Evolutionary conservation across 306 rosid species (phyloP).

Genomic region (Quercus engelmannii): DNA sequence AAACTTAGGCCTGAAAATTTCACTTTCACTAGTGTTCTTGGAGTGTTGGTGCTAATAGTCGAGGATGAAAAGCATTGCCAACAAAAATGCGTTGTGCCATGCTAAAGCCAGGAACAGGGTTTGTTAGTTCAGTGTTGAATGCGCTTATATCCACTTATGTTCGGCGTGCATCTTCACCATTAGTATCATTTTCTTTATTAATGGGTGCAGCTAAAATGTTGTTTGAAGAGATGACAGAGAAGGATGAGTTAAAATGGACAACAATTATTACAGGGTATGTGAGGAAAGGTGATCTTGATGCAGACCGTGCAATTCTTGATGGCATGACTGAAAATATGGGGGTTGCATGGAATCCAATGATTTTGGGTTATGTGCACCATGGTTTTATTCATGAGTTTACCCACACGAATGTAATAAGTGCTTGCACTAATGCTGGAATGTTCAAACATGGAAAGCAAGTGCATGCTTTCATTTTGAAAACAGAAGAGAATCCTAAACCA

Average conservation of each 20-base stretch:
- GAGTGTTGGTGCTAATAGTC: slow-evolving; percentile 27
- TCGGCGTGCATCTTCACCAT: background rate
- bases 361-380: background rate
- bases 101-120: background rate
- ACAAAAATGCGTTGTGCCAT: slow-evolving; percentile 29
- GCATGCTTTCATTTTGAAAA: slow-evolving; percentile 42
- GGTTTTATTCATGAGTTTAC: slow-evolving; percentile 1
- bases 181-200: background rate
- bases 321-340: background rate
- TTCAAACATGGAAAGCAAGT: slow-evolving; percentile 34
- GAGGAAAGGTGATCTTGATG: background rate
- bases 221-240: slow-evolving; percentile 23
- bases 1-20: slow-evolving; percentile 30
- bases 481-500: background rate
- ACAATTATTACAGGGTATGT: background rate
- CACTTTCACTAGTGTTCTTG: slow-evolving; percentile 29
- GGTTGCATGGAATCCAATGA: slow-evolving; percentile 1
- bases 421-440: slow-evolving; percentile 36
- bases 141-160: background rate
- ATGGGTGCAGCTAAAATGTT: slow-evolving; percentile 42
- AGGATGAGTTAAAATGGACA: background rate
- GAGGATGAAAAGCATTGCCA: slow-evolving; percentile 42
- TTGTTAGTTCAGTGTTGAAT: background rate
- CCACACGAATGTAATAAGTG: slow-evolving; percentile 33
- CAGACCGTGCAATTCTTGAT: background rate